These are phyloP conservation scores for Rhizopogon salebrosus DNA, from an alignment of 768 basidiomycete genomes.

Conservation along the genomic window DNA sequence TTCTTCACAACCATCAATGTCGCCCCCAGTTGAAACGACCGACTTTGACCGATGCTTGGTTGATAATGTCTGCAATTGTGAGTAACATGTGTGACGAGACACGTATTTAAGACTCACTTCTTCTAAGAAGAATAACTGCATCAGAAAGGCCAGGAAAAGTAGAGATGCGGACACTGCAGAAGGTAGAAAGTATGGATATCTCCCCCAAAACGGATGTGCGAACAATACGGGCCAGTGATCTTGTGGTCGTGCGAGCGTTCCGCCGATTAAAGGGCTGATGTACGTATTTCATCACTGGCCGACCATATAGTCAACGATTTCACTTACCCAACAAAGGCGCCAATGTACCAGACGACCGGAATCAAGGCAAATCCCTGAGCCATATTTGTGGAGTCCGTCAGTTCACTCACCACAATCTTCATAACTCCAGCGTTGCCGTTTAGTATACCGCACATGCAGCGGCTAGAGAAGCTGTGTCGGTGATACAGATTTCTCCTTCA, in stretches of 20 bases:
- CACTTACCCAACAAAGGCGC: constrained; percentile 31
- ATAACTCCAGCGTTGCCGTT: constrained; percentile 49
- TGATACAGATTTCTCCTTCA: background rate
- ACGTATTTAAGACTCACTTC: constrained; percentile 19
- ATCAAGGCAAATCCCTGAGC: constrained; percentile 29
- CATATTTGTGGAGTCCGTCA: constrained; percentile 37
- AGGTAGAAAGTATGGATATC: constrained; percentile 34
- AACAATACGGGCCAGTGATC: constrained; percentile 49
- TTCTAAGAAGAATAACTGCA: constrained; percentile 19
- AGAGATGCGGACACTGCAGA: constrained; percentile 17
- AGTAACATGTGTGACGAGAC: background rate
- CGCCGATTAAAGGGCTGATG: constrained; percentile 50
- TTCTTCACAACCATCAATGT: background rate
- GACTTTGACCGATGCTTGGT: too few relatives aligned
- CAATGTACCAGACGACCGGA: constrained; percentile 23
- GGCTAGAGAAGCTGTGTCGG: constrained; percentile 11
- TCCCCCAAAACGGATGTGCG: constrained; percentile 30
- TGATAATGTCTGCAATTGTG: background rate
- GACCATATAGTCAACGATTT: background rate
- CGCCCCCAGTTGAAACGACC: too few relatives aligned
- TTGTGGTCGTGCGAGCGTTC: constrained; percentile 48
- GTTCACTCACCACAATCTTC: constrained; percentile 64
- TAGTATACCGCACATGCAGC: constrained; percentile 29
- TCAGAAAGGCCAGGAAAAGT: constrained; percentile 8
- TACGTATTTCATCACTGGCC: background rate